These are phyloP conservation scores for Thelonectria blattea DNA, from an alignment of 2,329 filamentous ascomycete genomes.

Conservation along the genomic window DNA sequence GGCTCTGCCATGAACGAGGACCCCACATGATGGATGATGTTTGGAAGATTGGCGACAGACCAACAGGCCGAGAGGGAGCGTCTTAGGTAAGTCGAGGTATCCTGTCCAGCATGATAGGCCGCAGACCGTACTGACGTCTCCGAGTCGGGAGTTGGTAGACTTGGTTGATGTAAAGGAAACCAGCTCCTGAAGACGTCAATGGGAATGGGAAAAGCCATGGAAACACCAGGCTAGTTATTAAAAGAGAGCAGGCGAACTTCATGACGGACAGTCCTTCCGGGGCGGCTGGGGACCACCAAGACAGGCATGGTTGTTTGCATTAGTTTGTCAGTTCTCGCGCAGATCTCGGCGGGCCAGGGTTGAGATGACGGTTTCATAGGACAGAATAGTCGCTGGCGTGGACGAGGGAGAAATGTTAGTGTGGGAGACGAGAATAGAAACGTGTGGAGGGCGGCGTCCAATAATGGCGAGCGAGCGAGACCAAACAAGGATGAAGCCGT, in stretches of 20 bases:
- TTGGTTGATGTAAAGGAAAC: not conserved
- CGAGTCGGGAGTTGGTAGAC: not conserved
- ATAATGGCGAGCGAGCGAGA: not conserved
- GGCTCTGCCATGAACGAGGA: not conserved
- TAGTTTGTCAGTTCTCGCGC: conserved; percentile 8
- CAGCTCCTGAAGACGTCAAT: conserved; percentile 1
- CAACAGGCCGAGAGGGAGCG: not conserved
- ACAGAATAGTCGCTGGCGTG: conserved; percentile 15
- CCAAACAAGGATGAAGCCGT: not conserved
- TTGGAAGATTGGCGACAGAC: conserved; percentile 1
- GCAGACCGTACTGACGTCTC: not conserved
- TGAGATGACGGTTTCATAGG: conserved; percentile 20
- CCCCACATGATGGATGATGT: conserved; percentile 11
- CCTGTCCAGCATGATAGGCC: conserved; percentile 24
- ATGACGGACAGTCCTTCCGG: not conserved
- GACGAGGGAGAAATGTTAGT: not conserved
- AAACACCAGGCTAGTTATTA: not conserved
- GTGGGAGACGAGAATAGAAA: conserved; percentile 7
- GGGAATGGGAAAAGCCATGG: not conserved
- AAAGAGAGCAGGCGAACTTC: not conserved
- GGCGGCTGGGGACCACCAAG: not conserved
- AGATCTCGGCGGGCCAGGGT: conserved; percentile 10
- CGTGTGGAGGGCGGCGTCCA: not conserved
- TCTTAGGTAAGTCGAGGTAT: conserved; percentile 7
- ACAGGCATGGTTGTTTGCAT: conserved; percentile 9